phyloP scores from a whole-genome alignment of 345 rosid species.

The Heritiera littoralis region DNA sequence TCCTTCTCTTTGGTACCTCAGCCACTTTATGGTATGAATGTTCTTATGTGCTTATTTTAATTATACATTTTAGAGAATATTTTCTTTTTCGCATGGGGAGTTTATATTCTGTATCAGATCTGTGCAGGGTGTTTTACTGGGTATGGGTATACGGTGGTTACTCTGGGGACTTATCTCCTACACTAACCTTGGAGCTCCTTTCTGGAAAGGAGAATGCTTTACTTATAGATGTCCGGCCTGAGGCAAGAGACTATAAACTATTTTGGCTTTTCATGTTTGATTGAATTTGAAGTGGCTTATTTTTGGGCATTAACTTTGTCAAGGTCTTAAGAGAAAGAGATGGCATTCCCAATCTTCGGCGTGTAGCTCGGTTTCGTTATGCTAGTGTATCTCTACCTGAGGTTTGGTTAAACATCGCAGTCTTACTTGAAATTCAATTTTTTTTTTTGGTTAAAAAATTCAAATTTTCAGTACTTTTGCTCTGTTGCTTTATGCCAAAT shows the following conservation, averaged over 20 bases:
- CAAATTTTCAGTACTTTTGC: constrained; percentile 11
- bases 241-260: constrained; percentile 67
- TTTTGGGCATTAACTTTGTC: constrained; percentile 26
- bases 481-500: constrained; percentile 18
- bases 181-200: constrained; percentile 66
- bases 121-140: constrained; percentile 86
- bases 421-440: constrained; percentile 21
- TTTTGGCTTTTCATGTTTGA: constrained; percentile 14
- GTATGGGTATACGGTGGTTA: constrained; percentile 76
- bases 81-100: constrained; percentile 34
- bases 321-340: constrained; percentile 82
- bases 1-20: constrained; percentile 66
- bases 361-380: constrained; percentile 83
- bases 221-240: constrained; percentile 90
- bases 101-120: constrained; percentile 73
- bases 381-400: constrained; percentile 68
- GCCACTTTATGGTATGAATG: constrained; percentile 77
- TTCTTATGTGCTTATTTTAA: constrained; percentile 34
- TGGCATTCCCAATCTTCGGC: constrained; percentile 93
- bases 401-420: constrained; percentile 53
- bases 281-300: constrained; percentile 7
- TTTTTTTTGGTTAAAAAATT: too few species aligned
- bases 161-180: constrained; percentile 88
- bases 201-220: constrained; percentile 63
- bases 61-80: constrained; percentile 18